Conservation (phyloP, 169 alveolate genomes). For the Eimeria praecox region DNA sequence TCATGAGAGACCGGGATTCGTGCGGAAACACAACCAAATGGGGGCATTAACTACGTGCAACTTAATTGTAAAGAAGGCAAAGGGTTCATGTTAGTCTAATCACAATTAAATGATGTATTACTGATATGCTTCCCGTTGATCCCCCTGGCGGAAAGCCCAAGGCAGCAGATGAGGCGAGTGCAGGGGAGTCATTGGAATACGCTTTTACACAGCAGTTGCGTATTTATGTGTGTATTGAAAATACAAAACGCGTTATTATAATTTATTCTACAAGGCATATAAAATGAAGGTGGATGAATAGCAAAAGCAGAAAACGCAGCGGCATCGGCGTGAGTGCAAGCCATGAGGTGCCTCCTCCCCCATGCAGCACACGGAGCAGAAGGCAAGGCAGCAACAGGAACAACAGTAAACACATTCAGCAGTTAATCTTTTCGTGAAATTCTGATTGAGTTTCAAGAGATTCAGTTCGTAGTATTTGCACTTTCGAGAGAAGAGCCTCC, state of each 20-base stretch:
- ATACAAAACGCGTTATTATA: neutral
- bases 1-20: too few relatives aligned
- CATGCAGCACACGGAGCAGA: conserved; percentile 40
- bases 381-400: neutral
- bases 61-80: too few relatives aligned
- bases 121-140: neutral
- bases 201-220: too few relatives aligned
- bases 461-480: neutral
- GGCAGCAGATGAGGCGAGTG: neutral
- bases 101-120: neutral
- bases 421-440: neutral
- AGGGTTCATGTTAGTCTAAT: neutral
- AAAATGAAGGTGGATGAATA: too few relatives aligned
- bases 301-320: neutral
- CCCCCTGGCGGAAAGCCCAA: neutral
- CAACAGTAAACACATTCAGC: neutral
- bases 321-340: neutral
- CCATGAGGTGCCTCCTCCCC: neutral
- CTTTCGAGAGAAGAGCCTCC: neutral
- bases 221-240: neutral
- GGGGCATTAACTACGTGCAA: too few relatives aligned
- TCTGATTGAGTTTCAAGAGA: neutral
- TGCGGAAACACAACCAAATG: too few relatives aligned
- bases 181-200: neutral
- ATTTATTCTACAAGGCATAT: neutral